These are phyloP conservation scores for Hypomontagnella monticulosa DNA, from an alignment of 495 filamentous ascomycete genomes.

Conservation along the genomic window DNA sequence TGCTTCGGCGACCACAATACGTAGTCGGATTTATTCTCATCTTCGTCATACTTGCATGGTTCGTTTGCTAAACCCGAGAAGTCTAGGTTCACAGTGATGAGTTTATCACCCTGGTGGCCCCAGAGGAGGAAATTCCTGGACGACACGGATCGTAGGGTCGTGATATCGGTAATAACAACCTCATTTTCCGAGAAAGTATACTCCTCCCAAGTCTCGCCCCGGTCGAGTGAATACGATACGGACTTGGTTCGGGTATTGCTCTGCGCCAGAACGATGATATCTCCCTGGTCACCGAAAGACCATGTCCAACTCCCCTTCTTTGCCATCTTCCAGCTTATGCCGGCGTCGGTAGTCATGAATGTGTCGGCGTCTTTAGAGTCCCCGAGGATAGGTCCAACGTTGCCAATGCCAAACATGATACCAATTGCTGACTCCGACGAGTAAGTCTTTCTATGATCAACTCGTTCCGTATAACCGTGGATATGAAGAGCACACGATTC, in stretches of 20 bases:
- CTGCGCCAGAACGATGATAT: constrained; percentile 84
- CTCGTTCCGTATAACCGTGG: constrained; percentile 92
- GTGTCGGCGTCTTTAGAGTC: constrained; percentile 75
- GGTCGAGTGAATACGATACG: constrained; percentile 80
- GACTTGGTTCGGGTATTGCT: constrained; percentile 66
- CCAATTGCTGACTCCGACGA: constrained; percentile 90
- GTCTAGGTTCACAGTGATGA: constrained; percentile 83
- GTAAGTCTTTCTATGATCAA: constrained; percentile 79
- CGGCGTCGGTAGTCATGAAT: constrained; percentile 87
- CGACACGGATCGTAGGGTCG: constrained; percentile 87
- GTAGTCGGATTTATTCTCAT: constrained; percentile 72
- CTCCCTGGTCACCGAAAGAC: constrained; percentile 95
- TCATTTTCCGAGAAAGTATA: constrained; percentile 77
- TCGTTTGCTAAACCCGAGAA: constrained; percentile 78
- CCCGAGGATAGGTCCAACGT: constrained; percentile 78
- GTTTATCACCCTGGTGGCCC: constrained; percentile 66
- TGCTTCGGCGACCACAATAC: constrained; percentile 85
- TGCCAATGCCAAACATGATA: constrained; percentile 89
- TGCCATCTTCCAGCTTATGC: constrained; percentile 84
- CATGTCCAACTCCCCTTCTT: constrained; percentile 89
- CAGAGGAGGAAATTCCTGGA: constrained; percentile 92
- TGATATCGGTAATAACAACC: constrained; percentile 76
- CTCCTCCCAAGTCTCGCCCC: constrained; percentile 77
- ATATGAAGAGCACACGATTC: constrained; percentile 86
- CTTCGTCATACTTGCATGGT: constrained; percentile 74